Evolutionary conservation across 2,329 filamentous ascomycete species (phyloP).

Genomic region (Aspergillus brunneoviolaceus): DNA sequence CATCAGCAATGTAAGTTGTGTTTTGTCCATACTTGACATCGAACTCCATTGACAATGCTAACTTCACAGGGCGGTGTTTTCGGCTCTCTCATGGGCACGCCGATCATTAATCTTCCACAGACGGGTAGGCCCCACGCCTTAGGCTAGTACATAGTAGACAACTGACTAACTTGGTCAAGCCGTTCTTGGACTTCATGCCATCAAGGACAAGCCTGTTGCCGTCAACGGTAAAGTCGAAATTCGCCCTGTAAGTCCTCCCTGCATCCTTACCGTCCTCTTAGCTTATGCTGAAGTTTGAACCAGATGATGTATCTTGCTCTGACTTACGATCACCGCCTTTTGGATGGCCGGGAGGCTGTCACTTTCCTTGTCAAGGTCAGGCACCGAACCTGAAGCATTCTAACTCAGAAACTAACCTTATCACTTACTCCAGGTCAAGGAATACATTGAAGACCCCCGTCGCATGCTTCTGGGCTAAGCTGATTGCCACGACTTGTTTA

Average conservation of each 20-base stretch:
- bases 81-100: constrained; percentile 93
- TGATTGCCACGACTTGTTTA: neutral
- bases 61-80: constrained; percentile 74
- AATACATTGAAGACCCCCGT: constrained; percentile 92
- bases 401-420: constrained; percentile 10
- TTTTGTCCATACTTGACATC: neutral
- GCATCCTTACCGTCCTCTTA: neutral
- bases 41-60: neutral
- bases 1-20: constrained; percentile 74
- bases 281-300: constrained; percentile 14
- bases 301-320: constrained; percentile 98
- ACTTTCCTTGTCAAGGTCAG: constrained; percentile 84
- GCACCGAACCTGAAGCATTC: constrained; percentile 15
- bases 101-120: constrained; percentile 96
- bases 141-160: neutral
- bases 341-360: constrained; percentile 92
- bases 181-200: constrained; percentile 89
- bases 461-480: constrained; percentile 71
- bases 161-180: constrained; percentile 43
- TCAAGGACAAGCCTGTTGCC: constrained; percentile 88
- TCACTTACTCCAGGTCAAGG: constrained; percentile 63
- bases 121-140: constrained; percentile 54
- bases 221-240: constrained; percentile 94
- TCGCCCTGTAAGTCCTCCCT: constrained; percentile 60
- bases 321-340: constrained; percentile 93